These are phyloP conservation scores for Nannochloris sp. DNA, from an alignment of 139 green algal species.

Conservation along the genomic window DNA sequence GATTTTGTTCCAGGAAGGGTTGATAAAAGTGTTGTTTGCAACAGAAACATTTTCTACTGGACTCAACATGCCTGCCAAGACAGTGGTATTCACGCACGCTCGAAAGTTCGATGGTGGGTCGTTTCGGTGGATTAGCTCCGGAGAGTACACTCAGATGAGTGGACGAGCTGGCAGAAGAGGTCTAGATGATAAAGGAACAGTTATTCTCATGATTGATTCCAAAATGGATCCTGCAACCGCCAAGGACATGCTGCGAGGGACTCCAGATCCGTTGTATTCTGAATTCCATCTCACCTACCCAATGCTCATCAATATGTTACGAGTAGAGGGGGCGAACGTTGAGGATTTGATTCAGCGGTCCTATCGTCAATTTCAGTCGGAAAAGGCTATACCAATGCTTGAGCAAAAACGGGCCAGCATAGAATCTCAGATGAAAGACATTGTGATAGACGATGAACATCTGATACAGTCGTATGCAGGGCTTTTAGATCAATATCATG, in stretches of 20 bases:
- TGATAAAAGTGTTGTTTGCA: constrained; percentile 71
- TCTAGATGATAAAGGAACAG: constrained; percentile 64
- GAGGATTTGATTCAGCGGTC: constrained; percentile 43
- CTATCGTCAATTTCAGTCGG: constrained; percentile 57
- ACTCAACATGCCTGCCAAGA: constrained; percentile 81
- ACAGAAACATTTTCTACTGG: constrained; percentile 82
- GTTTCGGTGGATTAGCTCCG: constrained; percentile 49
- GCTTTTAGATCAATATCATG: constrained; percentile 37
- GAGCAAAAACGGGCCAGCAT: constrained; percentile 27
- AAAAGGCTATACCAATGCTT: constrained; percentile 50
- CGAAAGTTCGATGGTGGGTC: constrained; percentile 70
- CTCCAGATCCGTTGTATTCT: constrained; percentile 59
- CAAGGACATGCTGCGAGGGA: constrained; percentile 65
- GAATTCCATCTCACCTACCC: constrained; percentile 70
- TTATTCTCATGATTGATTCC: constrained; percentile 79
- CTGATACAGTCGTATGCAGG: constrained; percentile 36
- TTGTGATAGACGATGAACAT: constrained; percentile 49
- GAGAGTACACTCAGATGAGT: constrained; percentile 84
- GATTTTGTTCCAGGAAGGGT: constrained; percentile 69
- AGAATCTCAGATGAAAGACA: constrained; percentile 32
- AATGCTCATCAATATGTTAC: constrained; percentile 74
- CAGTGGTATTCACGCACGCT: constrained; percentile 62
- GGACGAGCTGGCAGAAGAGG: constrained; percentile 66
- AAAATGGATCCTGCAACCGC: constrained; percentile 68
- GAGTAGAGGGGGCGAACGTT: constrained; percentile 36